phyloP scores from a whole-genome alignment of 441 rosid genomes.

The Dalechampia spathulata region DNA sequence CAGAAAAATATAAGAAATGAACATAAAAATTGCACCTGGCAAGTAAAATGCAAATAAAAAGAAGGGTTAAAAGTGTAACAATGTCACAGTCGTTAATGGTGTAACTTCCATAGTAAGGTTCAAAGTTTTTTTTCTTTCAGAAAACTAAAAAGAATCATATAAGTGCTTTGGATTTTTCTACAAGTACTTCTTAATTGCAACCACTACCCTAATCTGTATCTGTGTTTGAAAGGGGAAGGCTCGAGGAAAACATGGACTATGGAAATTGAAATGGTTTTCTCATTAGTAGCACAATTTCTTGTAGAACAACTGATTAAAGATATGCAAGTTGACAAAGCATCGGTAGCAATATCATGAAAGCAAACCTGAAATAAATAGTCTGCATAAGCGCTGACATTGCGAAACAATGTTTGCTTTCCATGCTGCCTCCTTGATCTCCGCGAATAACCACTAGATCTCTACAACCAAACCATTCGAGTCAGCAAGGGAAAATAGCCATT shows the following conservation, averaged over 20 bases:
- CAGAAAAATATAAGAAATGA: not conserved
- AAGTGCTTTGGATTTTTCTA: not conserved
- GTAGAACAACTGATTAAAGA: not conserved
- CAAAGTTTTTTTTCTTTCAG: not conserved
- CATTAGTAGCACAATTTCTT: not conserved
- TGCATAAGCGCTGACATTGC: slow-evolving; percentile 47
- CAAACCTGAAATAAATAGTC: slow-evolving; percentile 61
- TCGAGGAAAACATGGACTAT: not conserved
- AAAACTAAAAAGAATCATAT: not conserved
- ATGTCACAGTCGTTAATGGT: not conserved
- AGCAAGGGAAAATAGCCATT: slow-evolving; percentile 8
- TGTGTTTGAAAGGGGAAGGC: not conserved
- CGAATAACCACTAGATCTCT: slow-evolving; percentile 32
- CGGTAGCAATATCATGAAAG: not conserved
- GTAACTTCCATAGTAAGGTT: not conserved
- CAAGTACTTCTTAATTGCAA: not conserved
- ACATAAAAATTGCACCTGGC: not conserved
- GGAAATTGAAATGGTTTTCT: not conserved
- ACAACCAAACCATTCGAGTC: slow-evolving; percentile 25
- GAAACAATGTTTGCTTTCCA: slow-evolving; percentile 45
- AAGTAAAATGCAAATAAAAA: not conserved
- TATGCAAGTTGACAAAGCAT: not conserved
- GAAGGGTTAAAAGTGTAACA: not conserved
- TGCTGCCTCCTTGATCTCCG: slow-evolving; percentile 49
- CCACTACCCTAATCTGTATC: not conserved